phyloP scores from a whole-genome alignment of 805 yeast genomes.

The Torulaspora gathmanii region DNA sequence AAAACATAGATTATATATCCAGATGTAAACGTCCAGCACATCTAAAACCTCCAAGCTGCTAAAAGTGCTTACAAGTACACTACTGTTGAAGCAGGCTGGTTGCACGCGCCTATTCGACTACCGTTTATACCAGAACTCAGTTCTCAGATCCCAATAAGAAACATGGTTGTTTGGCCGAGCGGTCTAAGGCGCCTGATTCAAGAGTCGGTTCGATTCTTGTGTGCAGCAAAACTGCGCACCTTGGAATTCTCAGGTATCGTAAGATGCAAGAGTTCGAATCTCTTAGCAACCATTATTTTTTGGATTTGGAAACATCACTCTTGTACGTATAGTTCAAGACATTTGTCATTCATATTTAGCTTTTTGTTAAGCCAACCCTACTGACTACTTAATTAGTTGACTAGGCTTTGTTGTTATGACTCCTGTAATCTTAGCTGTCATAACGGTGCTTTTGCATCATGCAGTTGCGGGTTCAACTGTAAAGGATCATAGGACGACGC shows the following conservation, averaged over 20 bases:
- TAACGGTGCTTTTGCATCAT: not conserved
- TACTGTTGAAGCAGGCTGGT: no score
- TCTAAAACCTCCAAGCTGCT: no score
- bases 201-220: slow-evolving; percentile 24
- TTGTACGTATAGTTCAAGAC: not conserved
- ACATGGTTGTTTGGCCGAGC: slow-evolving; percentile 31
- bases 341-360: not conserved
- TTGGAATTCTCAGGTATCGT: slow-evolving; percentile 30
- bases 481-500: not conserved
- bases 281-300: slow-evolving; percentile 29
- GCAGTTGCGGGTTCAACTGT: not conserved
- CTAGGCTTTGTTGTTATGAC: not conserved
- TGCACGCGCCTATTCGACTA: no score
- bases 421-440: not conserved
- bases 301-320: not conserved
- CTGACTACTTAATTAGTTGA: not conserved
- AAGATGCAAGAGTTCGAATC: slow-evolving; percentile 34
- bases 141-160: not conserved
- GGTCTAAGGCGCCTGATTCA: slow-evolving; percentile 34
- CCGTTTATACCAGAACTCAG: no score
- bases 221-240: slow-evolving; percentile 11
- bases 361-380: no score
- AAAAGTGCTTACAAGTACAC: no score
- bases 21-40: no score
- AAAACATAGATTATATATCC: no score